Percentiles rank a stretch among this genome's conserved stretches.
These are phyloP conservation scores for Antitrichia curtipendula DNA, from an alignment of 225 moss, liverwort and hornwort genomes.

Conservation along the genomic window DNA sequence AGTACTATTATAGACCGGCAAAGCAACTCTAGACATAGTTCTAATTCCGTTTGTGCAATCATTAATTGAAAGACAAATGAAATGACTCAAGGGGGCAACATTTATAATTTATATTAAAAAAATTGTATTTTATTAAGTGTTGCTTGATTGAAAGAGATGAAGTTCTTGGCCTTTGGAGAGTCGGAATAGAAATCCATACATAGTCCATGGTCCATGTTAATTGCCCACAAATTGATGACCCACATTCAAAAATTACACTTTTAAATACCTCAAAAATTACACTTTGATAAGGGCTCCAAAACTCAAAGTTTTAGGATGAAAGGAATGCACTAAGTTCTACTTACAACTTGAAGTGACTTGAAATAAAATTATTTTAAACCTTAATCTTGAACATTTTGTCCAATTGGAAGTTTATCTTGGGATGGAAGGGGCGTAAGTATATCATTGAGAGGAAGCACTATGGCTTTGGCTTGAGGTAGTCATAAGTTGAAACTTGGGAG, in stretches of 20 bases:
- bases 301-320: not conserved
- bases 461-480: not conserved
- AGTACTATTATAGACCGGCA: rapidly evolving
- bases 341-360: rapidly evolving
- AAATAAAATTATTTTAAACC: not conserved
- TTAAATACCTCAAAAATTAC: too few relatives aligned
- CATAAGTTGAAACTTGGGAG: rapidly evolving
- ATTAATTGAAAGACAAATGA: not conserved
- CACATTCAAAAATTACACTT: too few relatives aligned
- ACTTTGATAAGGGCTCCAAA: not conserved
- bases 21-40: rapidly evolving
- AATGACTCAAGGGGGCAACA: rapidly evolving
- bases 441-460: rapidly evolving
- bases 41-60: rapidly evolving
- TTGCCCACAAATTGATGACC: too few relatives aligned
- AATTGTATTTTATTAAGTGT: too few relatives aligned
- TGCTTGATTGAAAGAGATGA: too few relatives aligned
- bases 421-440: rapidly evolving
- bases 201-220: too few relatives aligned
- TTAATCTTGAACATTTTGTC: rapidly evolving
- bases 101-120: rapidly evolving
- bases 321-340: not conserved
- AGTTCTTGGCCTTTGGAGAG: too few relatives aligned
- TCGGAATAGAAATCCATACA: too few relatives aligned
- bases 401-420: rapidly evolving